These are phyloP conservation scores for Dendrobium nobile DNA, from an alignment of 106 monocot genomes.

Conservation along the genomic window DNA sequence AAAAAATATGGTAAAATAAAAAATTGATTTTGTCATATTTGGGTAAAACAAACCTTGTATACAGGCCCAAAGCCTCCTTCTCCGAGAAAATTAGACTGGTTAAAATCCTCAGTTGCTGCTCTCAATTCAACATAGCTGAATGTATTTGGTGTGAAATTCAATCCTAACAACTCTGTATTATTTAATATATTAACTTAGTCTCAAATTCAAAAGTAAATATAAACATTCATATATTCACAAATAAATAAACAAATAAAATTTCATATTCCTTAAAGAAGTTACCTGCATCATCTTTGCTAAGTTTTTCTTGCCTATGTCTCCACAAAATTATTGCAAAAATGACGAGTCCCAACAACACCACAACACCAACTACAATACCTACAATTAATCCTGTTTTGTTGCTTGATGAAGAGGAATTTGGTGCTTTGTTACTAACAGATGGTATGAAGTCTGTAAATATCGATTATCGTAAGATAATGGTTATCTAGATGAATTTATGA, in stretches of 20 bases:
- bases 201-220: not conserved
- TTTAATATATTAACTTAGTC: not conserved
- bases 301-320: constrained; percentile 26
- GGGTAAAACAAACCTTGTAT: constrained; percentile 36
- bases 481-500: not conserved
- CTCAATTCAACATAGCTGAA: constrained; percentile 37
- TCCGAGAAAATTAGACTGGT: too few relatives aligned
- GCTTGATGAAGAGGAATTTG: constrained; percentile 1
- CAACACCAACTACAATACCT: constrained; percentile 36
- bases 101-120: too few relatives aligned
- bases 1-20: not conserved
- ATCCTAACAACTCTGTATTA: constrained; percentile 31
- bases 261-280: constrained; percentile 1
- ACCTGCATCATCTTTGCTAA: constrained; percentile 45
- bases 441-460: constrained; percentile 45
- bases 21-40: not conserved
- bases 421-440: constrained; percentile 34
- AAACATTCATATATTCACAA: not conserved
- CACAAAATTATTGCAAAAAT: constrained; percentile 25
- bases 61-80: constrained; percentile 72
- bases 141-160: constrained; percentile 27
- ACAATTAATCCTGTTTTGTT: constrained; percentile 34
- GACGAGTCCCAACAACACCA: constrained; percentile 12
- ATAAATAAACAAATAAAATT: not conserved
- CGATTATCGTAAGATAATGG: not conserved